Conservation (phyloP, 176 grass and related monocot genomes). For the Puya raimondii region DNA sequence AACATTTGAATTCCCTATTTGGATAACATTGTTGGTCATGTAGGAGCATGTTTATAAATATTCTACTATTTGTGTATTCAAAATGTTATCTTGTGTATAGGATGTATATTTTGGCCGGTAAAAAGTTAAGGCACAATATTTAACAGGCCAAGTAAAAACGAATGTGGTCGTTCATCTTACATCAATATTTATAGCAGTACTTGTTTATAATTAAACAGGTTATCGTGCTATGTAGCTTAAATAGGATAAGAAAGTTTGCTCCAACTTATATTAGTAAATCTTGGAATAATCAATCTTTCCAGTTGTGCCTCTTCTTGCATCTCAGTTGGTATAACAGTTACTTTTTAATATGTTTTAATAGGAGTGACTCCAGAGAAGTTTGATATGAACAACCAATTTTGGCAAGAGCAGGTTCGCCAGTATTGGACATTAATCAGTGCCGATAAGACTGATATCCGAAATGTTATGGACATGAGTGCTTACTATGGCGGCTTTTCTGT, state of each 20-base stretch:
- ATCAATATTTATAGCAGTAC: not conserved
- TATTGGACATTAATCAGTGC: slow-evolving; percentile 76
- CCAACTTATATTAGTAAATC: not conserved
- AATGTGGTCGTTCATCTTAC: not conserved
- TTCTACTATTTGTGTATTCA: no score
- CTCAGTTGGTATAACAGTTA: slow-evolving; percentile 19
- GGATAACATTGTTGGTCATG: not conserved
- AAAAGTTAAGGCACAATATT: no score
- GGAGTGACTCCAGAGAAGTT: slow-evolving; percentile 68
- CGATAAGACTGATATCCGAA: slow-evolving; percentile 54
- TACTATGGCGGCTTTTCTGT: slow-evolving; percentile 80
- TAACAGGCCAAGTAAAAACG: no score
- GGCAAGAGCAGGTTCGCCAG: slow-evolving; percentile 53
- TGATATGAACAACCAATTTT: slow-evolving; percentile 56
- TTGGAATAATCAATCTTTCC: not conserved
- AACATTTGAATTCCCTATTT: not conserved
- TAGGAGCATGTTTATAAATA: no score
- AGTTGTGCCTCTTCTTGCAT: slow-evolving; percentile 1
- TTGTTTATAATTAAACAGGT: not conserved
- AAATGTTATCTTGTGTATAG: no score
- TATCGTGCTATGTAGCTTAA: not conserved
- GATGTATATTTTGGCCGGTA: no score
- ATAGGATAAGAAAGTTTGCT: not conserved
- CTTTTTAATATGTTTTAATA: slow-evolving; percentile 32
- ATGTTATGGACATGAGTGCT: slow-evolving; percentile 98